A percentile compares a stretch with the other conserved stretches of the same genome.
Conservation (phyloP, 2,329 filamentous ascomycete genomes). For the Trichoderma sp. region DNA sequence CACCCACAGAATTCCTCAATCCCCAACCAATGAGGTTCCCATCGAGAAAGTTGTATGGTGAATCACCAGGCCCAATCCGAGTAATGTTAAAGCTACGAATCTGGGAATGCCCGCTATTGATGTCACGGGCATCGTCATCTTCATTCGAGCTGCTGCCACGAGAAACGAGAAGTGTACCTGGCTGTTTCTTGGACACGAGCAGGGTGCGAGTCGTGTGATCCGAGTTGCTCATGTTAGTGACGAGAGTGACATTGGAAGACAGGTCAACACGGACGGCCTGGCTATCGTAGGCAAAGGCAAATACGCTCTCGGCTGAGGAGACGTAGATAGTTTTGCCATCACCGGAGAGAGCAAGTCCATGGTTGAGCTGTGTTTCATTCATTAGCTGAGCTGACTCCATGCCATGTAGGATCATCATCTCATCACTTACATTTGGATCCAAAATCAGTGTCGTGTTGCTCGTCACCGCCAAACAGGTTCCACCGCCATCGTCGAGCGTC, state of each 20-base stretch:
- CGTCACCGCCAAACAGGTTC: conserved; percentile 43
- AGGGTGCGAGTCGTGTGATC: conserved; percentile 70
- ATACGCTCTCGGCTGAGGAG: conserved; percentile 61
- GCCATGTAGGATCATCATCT: not conserved
- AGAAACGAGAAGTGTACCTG: conserved; percentile 63
- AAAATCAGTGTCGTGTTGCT: conserved; percentile 41
- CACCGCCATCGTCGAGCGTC: conserved; percentile 43
- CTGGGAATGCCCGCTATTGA: conserved; percentile 62
- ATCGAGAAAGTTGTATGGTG: conserved; percentile 48
- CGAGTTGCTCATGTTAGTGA: conserved; percentile 62
- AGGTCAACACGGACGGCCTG: conserved; percentile 44
- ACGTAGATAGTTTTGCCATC: conserved; percentile 58
- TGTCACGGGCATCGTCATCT: conserved; percentile 54
- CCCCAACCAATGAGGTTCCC: conserved; percentile 64
- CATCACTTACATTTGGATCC: conserved; percentile 36
- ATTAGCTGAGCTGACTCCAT: not conserved
- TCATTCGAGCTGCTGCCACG: conserved; percentile 66
- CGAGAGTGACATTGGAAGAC: conserved; percentile 49
- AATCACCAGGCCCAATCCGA: conserved; percentile 30
- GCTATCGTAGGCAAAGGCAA: conserved; percentile 66
- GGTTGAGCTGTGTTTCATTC: conserved; percentile 50
- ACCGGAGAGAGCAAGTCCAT: conserved; percentile 55
- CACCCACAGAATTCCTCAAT: conserved; percentile 69
- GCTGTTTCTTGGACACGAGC: conserved; percentile 56
- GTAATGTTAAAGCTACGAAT: conserved; percentile 59